These are phyloP conservation scores for Aspergillus fumigatus DNA, from an alignment of 2,329 filamentous ascomycete species.

Conservation along the genomic window DNA sequence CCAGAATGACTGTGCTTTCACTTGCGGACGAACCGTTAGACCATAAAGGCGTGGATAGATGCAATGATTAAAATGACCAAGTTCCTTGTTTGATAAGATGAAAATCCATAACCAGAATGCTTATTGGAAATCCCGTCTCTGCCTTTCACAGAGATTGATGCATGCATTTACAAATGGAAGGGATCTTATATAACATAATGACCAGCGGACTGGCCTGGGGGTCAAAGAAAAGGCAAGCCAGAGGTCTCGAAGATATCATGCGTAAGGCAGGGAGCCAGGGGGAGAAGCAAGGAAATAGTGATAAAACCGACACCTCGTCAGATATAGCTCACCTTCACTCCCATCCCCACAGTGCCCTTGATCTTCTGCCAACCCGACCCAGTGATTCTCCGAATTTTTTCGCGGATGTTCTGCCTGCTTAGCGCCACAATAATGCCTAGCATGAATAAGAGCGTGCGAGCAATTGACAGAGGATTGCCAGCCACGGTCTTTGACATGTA, in stretches of 20 bases:
- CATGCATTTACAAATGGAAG: constrained; percentile 9
- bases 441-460: constrained; percentile 70
- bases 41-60: not conserved
- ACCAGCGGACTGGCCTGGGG: not conserved
- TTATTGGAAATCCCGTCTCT: not conserved
- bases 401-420: constrained; percentile 67
- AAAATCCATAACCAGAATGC: not conserved
- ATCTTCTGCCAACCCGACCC: constrained; percentile 74
- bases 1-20: constrained; percentile 6
- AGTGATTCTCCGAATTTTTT: constrained; percentile 66
- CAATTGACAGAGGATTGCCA: constrained; percentile 51
- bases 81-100: not conserved
- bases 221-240: constrained; percentile 7
- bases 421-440: constrained; percentile 73
- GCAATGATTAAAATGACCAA: not conserved
- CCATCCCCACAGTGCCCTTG: constrained; percentile 84
- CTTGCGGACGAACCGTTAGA: not conserved
- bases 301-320: constrained; percentile 37
- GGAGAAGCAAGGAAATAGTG: constrained; percentile 7
- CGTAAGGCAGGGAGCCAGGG: not conserved
- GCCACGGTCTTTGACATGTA: constrained; percentile 50
- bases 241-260: not conserved
- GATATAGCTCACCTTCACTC: constrained; percentile 95
- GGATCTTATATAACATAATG: constrained; percentile 5
- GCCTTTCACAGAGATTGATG: not conserved